Base-by-base conservation (phyloP, 345 rosid genomes). In the Aegle marmelos region DNA sequence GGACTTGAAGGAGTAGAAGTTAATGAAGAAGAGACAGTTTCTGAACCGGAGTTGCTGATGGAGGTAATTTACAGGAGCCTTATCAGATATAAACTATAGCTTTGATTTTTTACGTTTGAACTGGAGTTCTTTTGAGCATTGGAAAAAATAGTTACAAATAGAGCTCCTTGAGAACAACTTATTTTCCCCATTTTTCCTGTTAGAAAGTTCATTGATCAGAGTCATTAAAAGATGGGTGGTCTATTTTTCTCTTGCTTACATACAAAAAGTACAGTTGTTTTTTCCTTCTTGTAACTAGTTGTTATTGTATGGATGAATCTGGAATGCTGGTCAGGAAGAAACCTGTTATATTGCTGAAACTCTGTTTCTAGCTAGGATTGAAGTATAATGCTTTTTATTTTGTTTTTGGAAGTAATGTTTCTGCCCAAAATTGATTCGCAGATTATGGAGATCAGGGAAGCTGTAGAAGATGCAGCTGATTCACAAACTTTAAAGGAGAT, bases 361-460 rank as follows among this genome's bases (percentile, higher is more conserved):
- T 34, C 41, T 72, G 28, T 7, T 72, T 68, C 1, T 25, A 53
- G 45, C n/a, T 37, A 39, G 27, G 21, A 27, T 59, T 9, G 22
- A 10, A 14, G 41, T 24, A 25, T 57, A 34, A 34, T 74, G 37
- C 13, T 50, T 21, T 65, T 70, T 31, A 27, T 53, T 9, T 78
- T 53, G 6, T 28, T 21, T 34, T 65, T 30, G 28, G 10, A 70
- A 50, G 4, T 60, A 10, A 60, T 37, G 27, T 24, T 50, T 6
- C 22, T 82, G 39, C 68, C 50, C 34, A 64, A 61, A 57, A 24
- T 30, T 78, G 76, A 70, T 66, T 67, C 75, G 77, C 89, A 95
- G 99, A 86, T 95, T 78, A 87, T 95, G 97, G 96, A 95, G 79
- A 87, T 95, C 74, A 91, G 99, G 82, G 98, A 93, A 89, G 89